Conservation (phyloP, 1,139 yeast species). For the Hemisphaericaspora xylofermentans region DNA sequence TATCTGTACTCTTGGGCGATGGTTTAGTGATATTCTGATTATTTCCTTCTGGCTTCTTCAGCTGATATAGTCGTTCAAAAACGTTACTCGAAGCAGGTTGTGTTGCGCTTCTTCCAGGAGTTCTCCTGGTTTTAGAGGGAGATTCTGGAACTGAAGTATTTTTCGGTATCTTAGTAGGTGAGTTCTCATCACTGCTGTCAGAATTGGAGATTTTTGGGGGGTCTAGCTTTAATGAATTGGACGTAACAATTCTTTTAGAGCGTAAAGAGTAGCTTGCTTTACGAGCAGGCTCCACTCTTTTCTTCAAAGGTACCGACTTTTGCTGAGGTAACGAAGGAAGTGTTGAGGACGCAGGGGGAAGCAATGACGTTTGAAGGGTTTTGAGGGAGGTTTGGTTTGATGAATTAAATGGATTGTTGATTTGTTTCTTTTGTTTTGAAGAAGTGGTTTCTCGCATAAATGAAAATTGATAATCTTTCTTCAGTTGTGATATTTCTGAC, state of each 20-base stretch:
- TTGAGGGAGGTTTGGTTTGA: background rate
- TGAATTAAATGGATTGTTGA: constrained; percentile 6
- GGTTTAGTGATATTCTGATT: background rate
- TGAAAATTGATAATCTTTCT: constrained; percentile 25
- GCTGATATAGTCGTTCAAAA: constrained; percentile 13
- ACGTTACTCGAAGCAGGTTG: constrained; percentile 11
- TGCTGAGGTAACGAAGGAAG: constrained; percentile 7
- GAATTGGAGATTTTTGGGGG: background rate
- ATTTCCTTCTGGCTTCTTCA: constrained; percentile 2
- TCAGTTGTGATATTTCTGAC: constrained; percentile 15
- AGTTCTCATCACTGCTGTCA: background rate
- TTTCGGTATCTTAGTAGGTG: constrained; percentile 7
- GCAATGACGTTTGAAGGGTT: constrained; percentile 4
- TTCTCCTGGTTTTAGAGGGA: constrained; percentile 11
- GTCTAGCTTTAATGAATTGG: background rate
- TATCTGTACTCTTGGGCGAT: constrained; percentile 1
- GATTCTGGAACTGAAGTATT: constrained; percentile 5
- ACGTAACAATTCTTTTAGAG: constrained; percentile 17
- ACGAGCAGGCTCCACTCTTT: constrained; percentile 12
- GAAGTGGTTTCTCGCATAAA: constrained; percentile 42
- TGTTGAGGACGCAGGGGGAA: constrained; percentile 6
- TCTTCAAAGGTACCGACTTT: background rate
- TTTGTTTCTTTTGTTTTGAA: constrained; percentile 28
- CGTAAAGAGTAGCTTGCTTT: constrained; percentile 19
- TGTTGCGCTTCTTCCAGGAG: constrained; percentile 9